A percentile compares a stretch with the other conserved stretches of the same genome.
These are phyloP conservation scores for Hansfordia pulvinata DNA, from an alignment of 2,329 filamentous ascomycete genomes.

Conservation along the genomic window DNA sequence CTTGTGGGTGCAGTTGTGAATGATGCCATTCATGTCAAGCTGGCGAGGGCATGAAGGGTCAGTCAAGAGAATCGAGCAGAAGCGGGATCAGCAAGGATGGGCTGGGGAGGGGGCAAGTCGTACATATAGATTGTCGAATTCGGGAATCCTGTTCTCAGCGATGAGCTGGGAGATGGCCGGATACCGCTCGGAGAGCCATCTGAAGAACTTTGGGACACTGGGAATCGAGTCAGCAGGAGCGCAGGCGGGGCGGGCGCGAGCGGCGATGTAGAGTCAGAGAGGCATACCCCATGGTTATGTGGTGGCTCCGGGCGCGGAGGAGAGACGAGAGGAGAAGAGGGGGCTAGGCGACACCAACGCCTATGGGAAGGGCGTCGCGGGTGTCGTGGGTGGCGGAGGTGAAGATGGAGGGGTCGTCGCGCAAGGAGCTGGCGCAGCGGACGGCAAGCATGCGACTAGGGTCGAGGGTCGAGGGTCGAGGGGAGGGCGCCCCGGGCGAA, in stretches of 20 bases:
- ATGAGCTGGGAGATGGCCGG: constrained; percentile 97
- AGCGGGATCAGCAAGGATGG: constrained; percentile 3
- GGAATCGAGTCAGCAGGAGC: constrained; percentile 6
- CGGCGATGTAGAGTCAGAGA: constrained; percentile 1
- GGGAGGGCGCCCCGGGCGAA: too few species aligned
- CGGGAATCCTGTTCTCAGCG: constrained; percentile 94
- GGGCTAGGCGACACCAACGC: too few species aligned
- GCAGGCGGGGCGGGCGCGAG: constrained; percentile 10
- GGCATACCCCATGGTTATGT: constrained; percentile 7
- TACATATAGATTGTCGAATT: constrained; percentile 94
- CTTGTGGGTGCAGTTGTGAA: constrained; percentile 98
- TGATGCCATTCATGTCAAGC: constrained; percentile 98
- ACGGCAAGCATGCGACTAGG: too few species aligned
- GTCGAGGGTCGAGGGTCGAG: too few species aligned
- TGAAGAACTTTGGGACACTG: constrained; percentile 79
- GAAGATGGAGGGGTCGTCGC: too few species aligned
- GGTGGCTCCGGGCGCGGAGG: too few species aligned
- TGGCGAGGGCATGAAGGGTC: constrained; percentile 27
- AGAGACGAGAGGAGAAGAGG: too few species aligned
- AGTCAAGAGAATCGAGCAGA: constrained; percentile 10
- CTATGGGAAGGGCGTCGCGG: too few species aligned
- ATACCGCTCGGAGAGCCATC: constrained; percentile 99
- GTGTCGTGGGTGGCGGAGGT: too few species aligned
- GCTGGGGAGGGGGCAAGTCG: constrained; percentile 13
- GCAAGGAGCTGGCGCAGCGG: too few species aligned